These are phyloP conservation scores for Cudoniella acicularis DNA, from an alignment of 495 filamentous ascomycete species.

Conservation along the genomic window DNA sequence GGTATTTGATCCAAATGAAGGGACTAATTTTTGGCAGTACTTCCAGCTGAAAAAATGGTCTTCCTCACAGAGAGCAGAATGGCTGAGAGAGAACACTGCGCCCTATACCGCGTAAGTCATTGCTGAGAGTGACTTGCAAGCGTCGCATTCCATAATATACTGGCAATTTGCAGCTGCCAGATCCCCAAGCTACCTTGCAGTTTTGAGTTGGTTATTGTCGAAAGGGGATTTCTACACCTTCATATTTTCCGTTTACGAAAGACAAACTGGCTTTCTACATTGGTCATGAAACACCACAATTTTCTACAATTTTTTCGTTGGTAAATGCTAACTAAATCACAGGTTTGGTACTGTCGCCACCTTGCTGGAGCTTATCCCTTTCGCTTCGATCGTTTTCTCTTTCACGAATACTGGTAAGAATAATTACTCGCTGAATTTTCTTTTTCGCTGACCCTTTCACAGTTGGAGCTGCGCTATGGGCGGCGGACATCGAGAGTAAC, in stretches of 20 bases:
- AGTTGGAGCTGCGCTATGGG: constrained; percentile 90
- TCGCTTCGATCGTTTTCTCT: constrained; percentile 77
- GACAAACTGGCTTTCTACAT: too few species aligned
- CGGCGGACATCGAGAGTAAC: constrained; percentile 78
- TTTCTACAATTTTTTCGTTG: background rate
- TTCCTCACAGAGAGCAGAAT: constrained; percentile 55
- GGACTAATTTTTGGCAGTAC: constrained; percentile 44
- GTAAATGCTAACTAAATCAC: constrained; percentile 16
- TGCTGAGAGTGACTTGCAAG: background rate
- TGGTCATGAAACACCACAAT: background rate
- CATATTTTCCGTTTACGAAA: too few species aligned
- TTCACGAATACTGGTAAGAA: constrained; percentile 77
- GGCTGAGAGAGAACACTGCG: constrained; percentile 57
- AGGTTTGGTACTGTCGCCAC: constrained; percentile 78
- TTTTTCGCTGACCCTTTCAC: background rate
- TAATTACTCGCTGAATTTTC: background rate
- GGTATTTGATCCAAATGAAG: background rate
- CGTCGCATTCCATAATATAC: background rate
- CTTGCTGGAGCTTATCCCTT: constrained; percentile 77
- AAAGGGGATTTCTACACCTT: too few species aligned
- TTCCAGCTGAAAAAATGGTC: constrained; percentile 87
- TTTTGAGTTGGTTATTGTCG: too few species aligned
- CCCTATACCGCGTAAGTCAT: constrained; percentile 71
- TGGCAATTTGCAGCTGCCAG: background rate
- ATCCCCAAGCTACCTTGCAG: background rate